A percentile compares a stretch with the other conserved stretches of the same genome.
These are phyloP conservation scores for Epithele typhae DNA, from an alignment of 768 basidiomycete genomes.

Conservation along the genomic window DNA sequence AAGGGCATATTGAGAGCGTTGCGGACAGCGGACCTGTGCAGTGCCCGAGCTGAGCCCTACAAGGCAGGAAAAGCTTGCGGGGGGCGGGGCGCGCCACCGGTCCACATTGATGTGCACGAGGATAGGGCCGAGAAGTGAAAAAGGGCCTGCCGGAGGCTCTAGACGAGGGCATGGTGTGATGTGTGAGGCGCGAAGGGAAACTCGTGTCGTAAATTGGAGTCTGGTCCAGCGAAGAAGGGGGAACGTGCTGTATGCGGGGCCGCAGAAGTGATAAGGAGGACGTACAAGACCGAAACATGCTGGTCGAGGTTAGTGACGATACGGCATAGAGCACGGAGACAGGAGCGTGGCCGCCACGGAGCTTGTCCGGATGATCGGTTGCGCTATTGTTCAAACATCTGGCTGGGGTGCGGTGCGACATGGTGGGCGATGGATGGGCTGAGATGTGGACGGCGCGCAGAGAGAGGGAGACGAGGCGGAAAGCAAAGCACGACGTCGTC, in stretches of 20 bases:
- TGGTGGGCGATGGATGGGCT: no score
- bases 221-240: not conserved
- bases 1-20: no score
- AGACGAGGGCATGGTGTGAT: conserved; percentile 4
- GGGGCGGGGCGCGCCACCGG: no score
- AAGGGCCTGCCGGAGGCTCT: not conserved
- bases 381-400: not conserved
- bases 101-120: no score
- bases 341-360: not conserved
- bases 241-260: not conserved
- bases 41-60: no score
- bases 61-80: no score
- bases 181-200: not conserved
- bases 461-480: not conserved
- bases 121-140: not conserved
- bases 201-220: not conserved
- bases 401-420: no score
- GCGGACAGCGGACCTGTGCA: no score
- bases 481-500: not conserved
- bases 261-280: conserved; percentile 3
- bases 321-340: not conserved
- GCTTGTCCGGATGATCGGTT: not conserved
- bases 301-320: not conserved
- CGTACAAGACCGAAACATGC: conserved; percentile 10
- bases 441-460: no score